Evolutionary conservation across 768 basidiomycete species (phyloP).

Genomic region (Auriculariales sp.): DNA sequence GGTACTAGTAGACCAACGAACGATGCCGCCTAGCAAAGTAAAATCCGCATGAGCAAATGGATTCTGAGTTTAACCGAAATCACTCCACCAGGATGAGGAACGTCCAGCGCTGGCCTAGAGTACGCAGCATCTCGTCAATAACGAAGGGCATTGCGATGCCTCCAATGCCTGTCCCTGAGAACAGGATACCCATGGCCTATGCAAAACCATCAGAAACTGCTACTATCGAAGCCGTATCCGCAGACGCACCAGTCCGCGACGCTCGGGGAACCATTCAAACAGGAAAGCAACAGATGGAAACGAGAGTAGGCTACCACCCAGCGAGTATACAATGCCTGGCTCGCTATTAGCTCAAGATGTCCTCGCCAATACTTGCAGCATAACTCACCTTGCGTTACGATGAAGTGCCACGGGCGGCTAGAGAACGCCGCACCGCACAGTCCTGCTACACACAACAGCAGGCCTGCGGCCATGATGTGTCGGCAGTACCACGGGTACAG

Average conservation of each 20-base stretch:
- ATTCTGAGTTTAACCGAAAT: no score
- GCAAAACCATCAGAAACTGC: no score
- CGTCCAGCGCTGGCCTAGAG: neutral
- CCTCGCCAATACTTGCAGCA: neutral
- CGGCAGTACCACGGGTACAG: neutral
- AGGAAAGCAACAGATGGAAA: neutral
- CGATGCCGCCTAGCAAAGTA: no score
- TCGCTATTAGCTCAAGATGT: neutral
- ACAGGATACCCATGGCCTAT: neutral
- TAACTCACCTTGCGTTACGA: neutral
- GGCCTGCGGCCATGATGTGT: neutral
- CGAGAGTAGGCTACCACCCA: neutral
- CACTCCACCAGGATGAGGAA: neutral
- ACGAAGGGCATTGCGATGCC: neutral
- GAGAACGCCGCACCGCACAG: neutral
- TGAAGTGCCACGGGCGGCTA: neutral
- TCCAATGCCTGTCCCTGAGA: neutral
- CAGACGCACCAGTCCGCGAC: neutral
- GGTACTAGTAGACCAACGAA: neutral
- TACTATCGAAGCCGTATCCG: no score
- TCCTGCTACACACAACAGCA: neutral
- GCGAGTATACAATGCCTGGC: neutral
- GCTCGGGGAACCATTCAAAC: neutral
- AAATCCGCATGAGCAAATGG: no score
- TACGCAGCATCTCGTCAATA: neutral